Evolutionary conservation across 2,329 filamentous ascomycete genomes (phyloP).

Genomic region (Diaporthe sp.): DNA sequence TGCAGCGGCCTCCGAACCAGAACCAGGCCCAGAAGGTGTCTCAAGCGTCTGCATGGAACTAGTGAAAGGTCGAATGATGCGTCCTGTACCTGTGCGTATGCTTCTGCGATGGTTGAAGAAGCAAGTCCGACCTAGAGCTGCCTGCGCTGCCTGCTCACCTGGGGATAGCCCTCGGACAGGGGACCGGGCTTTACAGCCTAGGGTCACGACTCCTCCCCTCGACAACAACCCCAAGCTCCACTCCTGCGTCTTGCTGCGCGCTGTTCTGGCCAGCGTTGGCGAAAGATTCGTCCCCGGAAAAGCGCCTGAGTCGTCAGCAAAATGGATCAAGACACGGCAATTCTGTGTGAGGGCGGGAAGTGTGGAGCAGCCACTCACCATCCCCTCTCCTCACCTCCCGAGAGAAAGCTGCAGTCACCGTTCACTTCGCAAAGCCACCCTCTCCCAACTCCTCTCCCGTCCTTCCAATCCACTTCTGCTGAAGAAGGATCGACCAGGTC

Average conservation of each 20-base stretch:
- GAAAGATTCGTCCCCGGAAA: constrained; percentile 58
- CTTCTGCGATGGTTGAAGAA: neutral
- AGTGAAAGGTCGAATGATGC: constrained; percentile 26
- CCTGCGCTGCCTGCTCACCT: neutral
- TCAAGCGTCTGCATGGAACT: constrained; percentile 5
- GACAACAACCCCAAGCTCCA: constrained; percentile 51
- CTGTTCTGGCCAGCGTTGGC: constrained; percentile 43
- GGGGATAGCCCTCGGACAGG: constrained; percentile 18
- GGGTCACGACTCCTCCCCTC: constrained; percentile 44
- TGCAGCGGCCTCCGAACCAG: neutral
- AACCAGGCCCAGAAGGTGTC: neutral
- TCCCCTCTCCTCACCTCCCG: constrained; percentile 85
- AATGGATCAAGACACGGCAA: constrained; percentile 25
- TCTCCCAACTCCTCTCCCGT: constrained; percentile 74
- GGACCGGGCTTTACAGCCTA: constrained; percentile 33
- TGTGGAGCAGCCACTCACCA: constrained; percentile 71
- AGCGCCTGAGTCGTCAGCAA: constrained; percentile 49
- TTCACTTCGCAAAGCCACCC: constrained; percentile 86
- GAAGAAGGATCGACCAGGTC: constrained; percentile 36
- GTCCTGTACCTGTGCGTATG: constrained; percentile 8
- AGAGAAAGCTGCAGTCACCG: constrained; percentile 88
- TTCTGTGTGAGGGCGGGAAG: constrained; percentile 2
- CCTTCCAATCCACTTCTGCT: constrained; percentile 64
- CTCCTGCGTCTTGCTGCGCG: constrained; percentile 49
- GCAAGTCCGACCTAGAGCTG: neutral